Base-by-base conservation (phyloP, 345 rosid genomes). In the Rhodamnia rubescens region DNA sequence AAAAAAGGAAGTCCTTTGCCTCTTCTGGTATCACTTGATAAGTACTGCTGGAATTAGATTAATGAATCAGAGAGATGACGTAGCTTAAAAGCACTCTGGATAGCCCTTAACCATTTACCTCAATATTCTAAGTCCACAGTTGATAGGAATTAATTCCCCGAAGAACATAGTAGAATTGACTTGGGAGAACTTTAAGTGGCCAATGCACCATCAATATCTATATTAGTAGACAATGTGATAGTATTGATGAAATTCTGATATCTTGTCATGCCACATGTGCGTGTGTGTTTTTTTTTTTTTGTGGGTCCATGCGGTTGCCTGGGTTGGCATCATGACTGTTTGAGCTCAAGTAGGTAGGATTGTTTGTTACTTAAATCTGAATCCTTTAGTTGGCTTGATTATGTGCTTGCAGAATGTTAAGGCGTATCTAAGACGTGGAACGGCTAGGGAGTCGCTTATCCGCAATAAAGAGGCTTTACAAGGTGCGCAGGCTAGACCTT, bases 381-480 rank as follows among this genome's bases (percentile, higher is more conserved):
- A 12, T 53, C 52, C 32, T 81, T 21, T 47, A 12, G 36, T 81
- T 81, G 36, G 54, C 50, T 59, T 24, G 44, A 69, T 47, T 40
- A 82, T 54, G 83, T 18, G 80, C 44, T 7, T 86, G 90, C 93
- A 97, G 98, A 97, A 94, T 91, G 98, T 97, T 80, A 97, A 95
- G 92, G 98, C 98, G 6, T 95, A 95, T 90, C 83, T 97, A 88
- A 94, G 99, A 88, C 96, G 98, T 51, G 99, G 98, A 88, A 92
- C 98, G 5, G 98, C 98, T 78, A 93, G 97, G 85, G 99, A 95
- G 91, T 91, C 98, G 10, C 98, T 97, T 85, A 86, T 90, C 52
- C 86, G 88, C 85, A 90, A 97, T 87, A 93, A 97, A 88, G 98
- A 95, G 87, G 95, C 99, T 86, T 91, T 91, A 86, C 93, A 92